Base-by-base conservation (phyloP, 345 rosid species). In the Acer campestre region DNA sequence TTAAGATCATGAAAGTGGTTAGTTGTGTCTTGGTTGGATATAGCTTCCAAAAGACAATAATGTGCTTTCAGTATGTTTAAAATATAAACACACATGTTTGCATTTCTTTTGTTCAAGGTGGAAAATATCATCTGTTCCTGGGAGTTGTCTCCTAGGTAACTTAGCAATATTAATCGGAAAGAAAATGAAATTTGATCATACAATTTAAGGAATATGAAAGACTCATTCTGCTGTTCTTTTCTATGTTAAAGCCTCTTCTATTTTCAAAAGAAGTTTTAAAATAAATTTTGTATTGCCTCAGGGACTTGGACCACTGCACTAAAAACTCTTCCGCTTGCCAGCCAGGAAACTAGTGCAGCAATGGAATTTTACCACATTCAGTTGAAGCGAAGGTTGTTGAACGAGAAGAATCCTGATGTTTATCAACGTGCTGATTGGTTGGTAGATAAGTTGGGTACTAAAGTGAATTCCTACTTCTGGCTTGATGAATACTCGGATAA, bases 391-490 rank as follows among this genome's bases (percentile, higher is more conserved):
- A 89, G 97, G 83, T 80, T 96, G 64, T 68, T 91, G 86, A 89
- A 89, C 70, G 98, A 91, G 87, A 88, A 87, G 77, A 89, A 90
- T 79, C 71, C 89, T 63, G 77, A 74, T 80, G 91, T 81, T 66
- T 92, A 90, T 80, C 91, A 90, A 71, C 95, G 94, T 61, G 83
- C 91, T 79, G 99, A 96, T 89, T 96, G 98, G 99, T 81, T 96
- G 85, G 97, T 92, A 18, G 90, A 94, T 83, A 96, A 91, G 90
- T 82, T 96, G 89, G 97, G 88, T 63, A 96, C 94, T 16, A 90
- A 92, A 84, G 97, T 92, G 72, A 95, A 96, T 87, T 88, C 98
- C 42, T 92, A 94, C 85, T 91, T 94, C 82, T 92, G 99, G 99
- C 97, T 94, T 38, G 99, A 96, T 84, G 97, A 88, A 69, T 94